Conservation (phyloP, 1,284 basidiomycete species). For the Cutaneotrichosporon curvatum region DNA sequence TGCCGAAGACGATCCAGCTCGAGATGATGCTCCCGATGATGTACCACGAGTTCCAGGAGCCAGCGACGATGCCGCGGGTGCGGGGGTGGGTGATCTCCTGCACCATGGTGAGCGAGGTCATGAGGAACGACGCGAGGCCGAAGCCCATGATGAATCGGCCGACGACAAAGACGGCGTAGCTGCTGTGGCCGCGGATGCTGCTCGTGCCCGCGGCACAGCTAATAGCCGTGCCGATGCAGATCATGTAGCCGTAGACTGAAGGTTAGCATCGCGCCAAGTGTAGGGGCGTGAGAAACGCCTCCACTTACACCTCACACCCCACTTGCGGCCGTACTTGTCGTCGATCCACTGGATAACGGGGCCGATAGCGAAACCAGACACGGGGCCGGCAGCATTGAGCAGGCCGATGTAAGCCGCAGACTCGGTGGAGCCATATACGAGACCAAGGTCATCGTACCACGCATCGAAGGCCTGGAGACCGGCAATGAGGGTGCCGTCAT, state of each 20-base stretch:
- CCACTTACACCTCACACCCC: conserved; percentile 46
- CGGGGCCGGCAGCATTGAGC: conserved; percentile 40
- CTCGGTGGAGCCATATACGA: conserved; percentile 22
- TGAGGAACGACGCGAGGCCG: conserved; percentile 46
- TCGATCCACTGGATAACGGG: conserved; percentile 45
- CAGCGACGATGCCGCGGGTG: conserved; percentile 31
- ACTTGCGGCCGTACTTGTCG: conserved; percentile 40
- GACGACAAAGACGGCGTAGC: conserved; percentile 43
- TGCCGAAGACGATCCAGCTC: conserved; percentile 25
- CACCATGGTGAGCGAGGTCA: conserved; percentile 45
- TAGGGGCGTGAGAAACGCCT: background rate
- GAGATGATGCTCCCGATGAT: conserved; percentile 24
- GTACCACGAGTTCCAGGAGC: conserved; percentile 44
- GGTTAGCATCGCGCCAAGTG: too few relatives aligned
- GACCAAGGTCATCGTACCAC: conserved; percentile 42
- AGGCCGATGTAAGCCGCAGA: conserved; percentile 35
- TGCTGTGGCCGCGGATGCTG: conserved; percentile 39
- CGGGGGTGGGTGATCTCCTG: conserved; percentile 47
- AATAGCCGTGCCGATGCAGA: conserved; percentile 42
- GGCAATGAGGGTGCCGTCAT: conserved; percentile 45
- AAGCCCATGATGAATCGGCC: conserved; percentile 44
- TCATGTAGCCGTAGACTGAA: conserved; percentile 45
- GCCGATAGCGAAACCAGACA: conserved; percentile 43
- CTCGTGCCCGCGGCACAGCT: conserved; percentile 40
- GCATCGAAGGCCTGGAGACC: conserved; percentile 44